Evolutionary conservation across 1,284 basidiomycete species (phyloP), one percentile per base, ranked within the genome.

Genomic region (Sphaerobolus stellatus): DNA sequence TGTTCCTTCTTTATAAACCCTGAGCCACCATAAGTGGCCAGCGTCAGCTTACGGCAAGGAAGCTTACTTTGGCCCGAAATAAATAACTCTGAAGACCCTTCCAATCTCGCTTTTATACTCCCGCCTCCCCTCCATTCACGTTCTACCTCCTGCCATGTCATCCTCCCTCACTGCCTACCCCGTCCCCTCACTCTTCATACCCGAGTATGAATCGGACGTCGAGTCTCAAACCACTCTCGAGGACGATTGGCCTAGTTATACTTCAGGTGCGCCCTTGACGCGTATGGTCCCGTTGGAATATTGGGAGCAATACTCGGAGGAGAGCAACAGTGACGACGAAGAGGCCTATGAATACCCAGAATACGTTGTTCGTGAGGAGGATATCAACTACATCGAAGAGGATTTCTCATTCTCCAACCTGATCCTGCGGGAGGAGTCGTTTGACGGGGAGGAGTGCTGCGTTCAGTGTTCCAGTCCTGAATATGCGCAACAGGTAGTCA

Each of bases 341-440:
- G 40, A 43, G 40, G 41, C 25, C 6, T 22, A 28, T 22, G 30
- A 29, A 5, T 40, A 28, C 11, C 33, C 18, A 11, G 18, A 33
- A 14, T 20, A 54, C 18, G 16, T 40, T 18, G 44, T 54, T 31
- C 46, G 44, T n/a, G 52, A 38, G 18, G 49, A 50, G 22, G 16
- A 54, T 24, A 54, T 54, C 31, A 54, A 54, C 31, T 18, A 36
- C 52, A 38, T 54, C 20, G 52, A 54, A 13, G 52, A 54, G 20
- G 52, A 48, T n/a, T 33, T 54, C 24, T 38, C 30, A 25, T 36
- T 48, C n/a, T 45, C 41, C 11, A 41, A 52, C 43, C 45, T 43
- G 36, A 31, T 40, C 52, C 31, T 4, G 4, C 50, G 18, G 24
- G 20, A 5, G 11, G 41, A 36, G n/a, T 33, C 7, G 22, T 30